Base-by-base conservation (phyloP, 331 rosid genomes). In the Pyracantha coccinea region DNA sequence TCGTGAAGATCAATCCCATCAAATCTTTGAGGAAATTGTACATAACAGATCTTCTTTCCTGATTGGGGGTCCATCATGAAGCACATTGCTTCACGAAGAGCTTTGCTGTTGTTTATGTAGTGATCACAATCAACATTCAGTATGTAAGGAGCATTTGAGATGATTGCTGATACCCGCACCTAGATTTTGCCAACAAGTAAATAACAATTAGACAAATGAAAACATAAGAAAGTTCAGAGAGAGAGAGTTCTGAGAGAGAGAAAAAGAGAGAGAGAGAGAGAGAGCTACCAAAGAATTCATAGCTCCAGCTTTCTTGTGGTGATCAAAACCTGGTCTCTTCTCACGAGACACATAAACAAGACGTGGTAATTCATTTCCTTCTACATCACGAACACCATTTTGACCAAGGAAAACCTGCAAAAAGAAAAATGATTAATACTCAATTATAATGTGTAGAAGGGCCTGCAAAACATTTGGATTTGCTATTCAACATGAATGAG, bases 261-360 rank as follows among this genome's bases (percentile, higher is more conserved):
- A 63, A 5, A 77, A 21, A 68, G 82, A 54, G 9, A 24, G 64
- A 24, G 76, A 62, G 76, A 41, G 62, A 27, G 62, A 66, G 63
- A 74, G 10, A 33, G 28, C 24, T 82, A 93, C 98, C 96, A 90
- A 47, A 68, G 97, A 74, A 85, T 93, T 93, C 82, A 90, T 80
- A 71, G 97, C 98, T 12, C 98, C 98, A 4, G 97, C 96, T 79
- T 93, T 93, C 72, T 72, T 82, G 78, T 90, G 93, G 76, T 90
- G 93, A 68, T 90, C 92, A 72, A 90, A 90, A 61, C 88, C 93
- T 10, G 86, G 93, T 73, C 89, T 89, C 84, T 89, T 93, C 86
- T 93, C 98, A 86, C 98, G 90, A 72, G 97, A 93, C 77, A 93
- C 96, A 74, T 93, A 93, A n/a, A 87, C 89, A 64, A 93, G 57